Conservation (phyloP, 768 basidiomycete species). For the Naganishia kalamii region DNA sequence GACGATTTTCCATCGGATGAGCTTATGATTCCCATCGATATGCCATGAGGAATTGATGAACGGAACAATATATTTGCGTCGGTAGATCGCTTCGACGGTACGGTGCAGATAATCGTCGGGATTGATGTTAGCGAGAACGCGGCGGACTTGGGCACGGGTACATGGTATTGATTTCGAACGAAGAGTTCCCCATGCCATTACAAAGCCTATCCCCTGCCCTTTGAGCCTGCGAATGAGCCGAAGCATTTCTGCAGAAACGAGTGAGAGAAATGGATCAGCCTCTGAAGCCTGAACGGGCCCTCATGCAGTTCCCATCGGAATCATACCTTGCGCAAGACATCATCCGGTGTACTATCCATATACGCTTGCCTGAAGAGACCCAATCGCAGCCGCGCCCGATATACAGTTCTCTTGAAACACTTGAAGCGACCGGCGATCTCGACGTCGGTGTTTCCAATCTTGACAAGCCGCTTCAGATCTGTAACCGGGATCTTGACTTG, state of each 20-base stretch:
- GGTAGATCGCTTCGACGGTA: conserved; percentile 14
- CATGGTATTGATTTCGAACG: background rate
- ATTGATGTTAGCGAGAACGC: background rate
- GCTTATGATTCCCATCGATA: conserved; percentile 48
- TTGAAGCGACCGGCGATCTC: background rate
- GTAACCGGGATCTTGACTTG: background rate
- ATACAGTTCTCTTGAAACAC: background rate
- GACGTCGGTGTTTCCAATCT: background rate
- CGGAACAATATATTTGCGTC: conserved; percentile 42
- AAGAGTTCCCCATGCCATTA: background rate
- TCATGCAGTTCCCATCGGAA: no score
- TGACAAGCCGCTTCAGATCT: background rate
- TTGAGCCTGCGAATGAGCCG: background rate
- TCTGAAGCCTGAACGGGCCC: no score
- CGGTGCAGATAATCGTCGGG: background rate
- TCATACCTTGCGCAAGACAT: background rate
- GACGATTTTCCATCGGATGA: conserved; percentile 48
- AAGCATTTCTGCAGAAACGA: background rate
- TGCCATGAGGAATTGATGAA: conserved; percentile 49
- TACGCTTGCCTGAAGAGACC: background rate
- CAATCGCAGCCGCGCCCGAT: background rate
- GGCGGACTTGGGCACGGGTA: background rate
- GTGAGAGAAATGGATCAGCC: no score
- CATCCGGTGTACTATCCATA: background rate
- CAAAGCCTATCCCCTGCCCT: background rate